Percentiles rank a stretch among this genome's conserved stretches.
Conservation (phyloP, 192 early-diverging fungal genomes). For the Coemansia sp. region DNA sequence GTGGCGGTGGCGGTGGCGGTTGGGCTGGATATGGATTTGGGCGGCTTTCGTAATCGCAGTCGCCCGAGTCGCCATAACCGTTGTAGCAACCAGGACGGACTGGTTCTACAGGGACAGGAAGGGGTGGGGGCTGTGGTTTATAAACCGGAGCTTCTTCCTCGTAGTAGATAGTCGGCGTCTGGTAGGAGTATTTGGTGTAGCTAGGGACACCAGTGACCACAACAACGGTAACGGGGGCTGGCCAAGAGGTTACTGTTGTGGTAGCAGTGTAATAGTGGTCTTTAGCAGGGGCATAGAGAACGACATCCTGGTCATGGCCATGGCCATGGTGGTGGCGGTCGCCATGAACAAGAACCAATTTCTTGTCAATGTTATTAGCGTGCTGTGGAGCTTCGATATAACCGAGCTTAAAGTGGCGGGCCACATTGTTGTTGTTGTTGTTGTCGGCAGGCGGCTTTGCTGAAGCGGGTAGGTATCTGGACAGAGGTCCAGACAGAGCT, state of each 20-base stretch:
- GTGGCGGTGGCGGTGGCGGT: neutral
- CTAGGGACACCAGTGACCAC: no score
- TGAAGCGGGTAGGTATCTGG: neutral
- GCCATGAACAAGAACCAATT: neutral
- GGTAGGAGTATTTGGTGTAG: neutral
- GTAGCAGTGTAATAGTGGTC: neutral
- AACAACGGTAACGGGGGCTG: neutral
- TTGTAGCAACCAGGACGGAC: neutral
- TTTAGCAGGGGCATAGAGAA: neutral
- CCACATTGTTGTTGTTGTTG: neutral
- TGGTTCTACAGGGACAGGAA: neutral
- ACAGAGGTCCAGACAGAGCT: neutral
- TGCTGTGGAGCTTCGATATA: neutral
- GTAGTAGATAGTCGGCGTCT: conserved; percentile 11
- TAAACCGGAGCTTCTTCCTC: conserved; percentile 4
- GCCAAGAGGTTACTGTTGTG: neutral
- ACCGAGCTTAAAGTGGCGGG: neutral
- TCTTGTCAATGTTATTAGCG: neutral
- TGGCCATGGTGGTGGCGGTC: neutral
- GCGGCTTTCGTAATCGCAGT: conserved; percentile 3
- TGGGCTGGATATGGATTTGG: neutral
- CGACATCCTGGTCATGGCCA: neutral
- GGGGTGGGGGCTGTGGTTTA: neutral
- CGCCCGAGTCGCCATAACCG: neutral
- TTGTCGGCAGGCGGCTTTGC: neutral